Evolutionary conservation across 1,284 basidiomycete species (phyloP).

Genomic region (Anthracocystis walkeri): DNA sequence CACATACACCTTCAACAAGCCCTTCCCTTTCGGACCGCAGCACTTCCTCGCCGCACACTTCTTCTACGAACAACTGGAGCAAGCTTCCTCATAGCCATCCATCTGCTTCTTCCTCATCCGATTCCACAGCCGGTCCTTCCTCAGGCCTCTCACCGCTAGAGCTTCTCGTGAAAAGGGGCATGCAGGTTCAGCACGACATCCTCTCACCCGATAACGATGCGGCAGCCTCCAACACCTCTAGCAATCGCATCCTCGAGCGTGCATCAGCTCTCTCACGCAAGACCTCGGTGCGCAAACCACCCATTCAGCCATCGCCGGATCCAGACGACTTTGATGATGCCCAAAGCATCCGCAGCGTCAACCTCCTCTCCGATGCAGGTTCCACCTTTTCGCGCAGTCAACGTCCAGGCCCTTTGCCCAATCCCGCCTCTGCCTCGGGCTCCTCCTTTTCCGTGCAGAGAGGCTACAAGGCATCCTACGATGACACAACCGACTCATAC

Average conservation of each 20-base stretch:
- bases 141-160: constrained; percentile 42
- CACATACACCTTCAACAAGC: constrained; percentile 36
- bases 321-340: constrained; percentile 47
- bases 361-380: constrained; percentile 33
- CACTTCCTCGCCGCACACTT: constrained; percentile 2
- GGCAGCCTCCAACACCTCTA: not conserved
- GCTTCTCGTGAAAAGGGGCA: constrained; percentile 46
- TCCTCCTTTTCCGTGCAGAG: constrained; percentile 34
- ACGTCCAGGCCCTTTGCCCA: constrained; percentile 16
- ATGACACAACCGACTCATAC: constrained; percentile 21
- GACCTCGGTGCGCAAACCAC: constrained; percentile 40
- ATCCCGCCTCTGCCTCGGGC: constrained; percentile 14
- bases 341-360: constrained; percentile 50
- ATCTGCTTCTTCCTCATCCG: constrained; percentile 7
- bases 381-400: constrained; percentile 25
- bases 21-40: constrained; percentile 42
- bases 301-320: constrained; percentile 45
- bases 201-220: constrained; percentile 10
- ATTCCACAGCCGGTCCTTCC: constrained; percentile 4
- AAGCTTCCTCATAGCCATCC: constrained; percentile 14
- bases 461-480: constrained; percentile 39
- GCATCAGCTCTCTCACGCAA: constrained; percentile 47
- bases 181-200: constrained; percentile 49
- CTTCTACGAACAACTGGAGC: constrained; percentile 22
- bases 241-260: constrained; percentile 38